These are phyloP conservation scores for Magnusiomyces clavatus DNA, from an alignment of 1,139 yeast species.

Conservation along the genomic window DNA sequence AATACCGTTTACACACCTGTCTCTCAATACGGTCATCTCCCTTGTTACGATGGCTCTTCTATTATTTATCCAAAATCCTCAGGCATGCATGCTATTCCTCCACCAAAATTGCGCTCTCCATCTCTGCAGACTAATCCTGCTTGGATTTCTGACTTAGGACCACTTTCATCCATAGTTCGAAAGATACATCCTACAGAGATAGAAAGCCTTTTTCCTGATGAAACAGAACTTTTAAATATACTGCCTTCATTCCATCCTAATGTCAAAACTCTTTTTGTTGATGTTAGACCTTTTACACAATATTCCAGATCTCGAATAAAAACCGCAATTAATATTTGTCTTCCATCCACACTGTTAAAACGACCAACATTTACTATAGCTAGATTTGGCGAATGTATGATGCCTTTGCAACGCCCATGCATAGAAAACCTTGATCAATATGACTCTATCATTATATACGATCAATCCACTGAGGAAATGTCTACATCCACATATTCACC, in stretches of 20 bases:
- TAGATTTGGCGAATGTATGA: constrained; percentile 51
- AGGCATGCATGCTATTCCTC: not conserved
- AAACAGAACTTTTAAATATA: not conserved
- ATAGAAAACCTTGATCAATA: constrained; percentile 24
- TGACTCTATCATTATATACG: constrained; percentile 45
- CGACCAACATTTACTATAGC: constrained; percentile 54
- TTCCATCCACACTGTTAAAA: constrained; percentile 71
- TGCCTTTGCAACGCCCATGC: constrained; percentile 31
- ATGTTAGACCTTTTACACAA: constrained; percentile 65
- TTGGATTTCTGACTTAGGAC: too few relatives aligned
- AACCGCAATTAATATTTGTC: constrained; percentile 59
- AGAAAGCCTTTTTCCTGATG: not conserved
- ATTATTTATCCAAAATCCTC: too few relatives aligned
- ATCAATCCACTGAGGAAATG: constrained; percentile 34
- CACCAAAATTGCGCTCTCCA: constrained; percentile 18
- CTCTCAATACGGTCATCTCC: too few relatives aligned
- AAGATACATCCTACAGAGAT: constrained; percentile 4
- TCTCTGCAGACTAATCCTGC: constrained; percentile 20
- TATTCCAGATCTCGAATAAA: constrained; percentile 44
- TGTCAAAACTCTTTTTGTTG: constrained; percentile 36
- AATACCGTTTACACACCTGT: too few relatives aligned
- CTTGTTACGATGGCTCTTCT: too few relatives aligned
- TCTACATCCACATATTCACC: constrained; percentile 29
- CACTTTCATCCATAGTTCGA: constrained; percentile 1
- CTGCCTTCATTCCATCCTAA: not conserved